Base-by-base conservation (phyloP, 257 asterid genomes). In the Nicotiana tabacum region DNA sequence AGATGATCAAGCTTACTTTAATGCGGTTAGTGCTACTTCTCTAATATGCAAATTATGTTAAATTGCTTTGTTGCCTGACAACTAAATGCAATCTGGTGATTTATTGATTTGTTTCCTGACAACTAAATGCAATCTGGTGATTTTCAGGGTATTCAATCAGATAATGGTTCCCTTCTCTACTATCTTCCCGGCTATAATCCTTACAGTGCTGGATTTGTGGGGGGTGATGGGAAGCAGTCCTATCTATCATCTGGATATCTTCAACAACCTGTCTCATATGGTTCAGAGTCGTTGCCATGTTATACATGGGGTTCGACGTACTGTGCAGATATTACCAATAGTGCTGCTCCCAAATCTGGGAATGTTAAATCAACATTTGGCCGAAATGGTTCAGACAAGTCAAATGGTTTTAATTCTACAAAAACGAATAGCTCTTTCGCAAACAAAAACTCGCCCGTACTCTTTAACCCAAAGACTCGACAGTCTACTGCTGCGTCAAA, bases 111-210 rank as follows among this genome's bases (percentile, higher is more conserved):
- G 43, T 74, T 27, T 15, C 15, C 62, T 74, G 58, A 27, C 33
- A 48, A 55, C 43, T 48, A 6, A 27, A 48, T 60, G 8, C 27
- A 64, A 57, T 13, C 4, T 64, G 51, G 32, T 82, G 79, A 83
- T 80, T 78, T 27, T 57, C 89, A 89, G 94, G 92, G 90, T 39
- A 29, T 84, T 67, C 92, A 82, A 37, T 86, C 91, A 33, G 93
- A 90, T 62, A 89, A 86, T 77, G 77, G 90, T 76, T 91, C 94
- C 55, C 82, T 83, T 66, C 83, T 89, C 12, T 94, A 90, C 81
- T 91, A 91, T 68, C 9, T 89, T 85, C 96, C 96, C 57, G 89
- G 95, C 64, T 89, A 88, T 77, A 89, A 87, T 87, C 91, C 97
- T 46, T 94, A 89, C 83, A 81, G 89, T 32, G n/a, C 91, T 86